These are phyloP conservation scores for Suillus spraguei DNA, from an alignment of 768 basidiomycete genomes.

Conservation along the genomic window DNA sequence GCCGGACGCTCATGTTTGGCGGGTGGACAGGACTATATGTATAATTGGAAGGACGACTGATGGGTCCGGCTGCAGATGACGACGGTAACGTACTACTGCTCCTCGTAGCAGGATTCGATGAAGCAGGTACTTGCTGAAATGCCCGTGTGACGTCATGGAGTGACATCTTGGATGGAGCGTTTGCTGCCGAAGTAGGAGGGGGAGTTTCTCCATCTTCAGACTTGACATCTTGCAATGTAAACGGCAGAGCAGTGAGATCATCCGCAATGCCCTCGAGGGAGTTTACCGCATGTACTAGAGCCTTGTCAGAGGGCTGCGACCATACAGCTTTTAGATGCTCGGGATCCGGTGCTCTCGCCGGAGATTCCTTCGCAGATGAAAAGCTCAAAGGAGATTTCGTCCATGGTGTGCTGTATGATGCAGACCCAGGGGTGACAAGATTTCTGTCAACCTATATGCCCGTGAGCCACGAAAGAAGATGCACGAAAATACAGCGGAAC, in stretches of 20 bases:
- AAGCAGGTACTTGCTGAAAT: constrained; percentile 82
- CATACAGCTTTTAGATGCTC: constrained; percentile 85
- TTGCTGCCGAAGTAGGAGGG: constrained; percentile 57
- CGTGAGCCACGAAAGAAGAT: constrained; percentile 18
- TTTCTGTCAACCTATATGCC: constrained; percentile 42
- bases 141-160: constrained; percentile 82
- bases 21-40: constrained; percentile 43
- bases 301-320: constrained; percentile 76
- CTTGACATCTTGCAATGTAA: constrained; percentile 83
- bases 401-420: constrained; percentile 48
- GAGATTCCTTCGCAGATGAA: constrained; percentile 61
- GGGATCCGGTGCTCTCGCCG: constrained; percentile 73
- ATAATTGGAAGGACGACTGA: constrained; percentile 30
- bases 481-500: constrained; percentile 2
- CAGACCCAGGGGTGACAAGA: constrained; percentile 49
- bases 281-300: constrained; percentile 68
- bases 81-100: constrained; percentile 54
- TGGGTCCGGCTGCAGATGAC: constrained; percentile 39
- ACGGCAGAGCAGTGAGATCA: constrained; percentile 77
- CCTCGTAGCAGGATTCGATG: constrained; percentile 49
- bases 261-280: constrained; percentile 85
- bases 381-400: constrained; percentile 52
- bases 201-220: constrained; percentile 85
- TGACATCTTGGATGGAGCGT: constrained; percentile 69
- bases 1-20: constrained; percentile 50